Evolutionary conservation across 192 early-diverging fungal species (phyloP).

Genomic region (Backusella sp.): DNA sequence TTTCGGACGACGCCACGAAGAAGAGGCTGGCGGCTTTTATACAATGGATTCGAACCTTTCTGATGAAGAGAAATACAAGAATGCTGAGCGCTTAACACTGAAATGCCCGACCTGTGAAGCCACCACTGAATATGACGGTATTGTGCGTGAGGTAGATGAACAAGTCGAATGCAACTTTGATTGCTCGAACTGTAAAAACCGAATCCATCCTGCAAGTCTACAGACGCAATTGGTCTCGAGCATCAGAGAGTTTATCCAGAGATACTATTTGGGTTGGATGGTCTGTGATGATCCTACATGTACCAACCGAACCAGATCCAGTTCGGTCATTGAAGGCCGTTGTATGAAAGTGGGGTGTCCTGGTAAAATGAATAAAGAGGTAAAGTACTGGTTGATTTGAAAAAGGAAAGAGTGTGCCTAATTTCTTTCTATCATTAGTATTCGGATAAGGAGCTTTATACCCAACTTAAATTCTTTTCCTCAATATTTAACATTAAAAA

Average conservation of each 20-base stretch:
- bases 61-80: conserved; percentile 74
- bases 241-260: conserved; percentile 66
- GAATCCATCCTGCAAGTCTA: conserved; percentile 48
- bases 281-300: conserved; percentile 84
- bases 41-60: conserved; percentile 76
- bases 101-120: conserved; percentile 63
- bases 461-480: conserved; percentile 79
- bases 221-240: conserved; percentile 59
- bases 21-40: conserved; percentile 52
- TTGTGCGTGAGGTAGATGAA: conserved; percentile 24
- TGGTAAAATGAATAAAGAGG: conserved; percentile 65
- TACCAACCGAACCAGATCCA: conserved; percentile 56
- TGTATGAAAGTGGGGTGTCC: conserved; percentile 69
- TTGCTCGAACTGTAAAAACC: conserved; percentile 57
- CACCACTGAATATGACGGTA: conserved; percentile 41
- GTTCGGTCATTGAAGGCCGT: conserved; percentile 67
- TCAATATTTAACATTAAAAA: conserved; percentile 65
- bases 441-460: conserved; percentile 73
- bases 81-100: conserved; percentile 61
- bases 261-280: conserved; percentile 73
- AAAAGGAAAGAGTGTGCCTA: too few species aligned
- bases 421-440: conserved; percentile 47
- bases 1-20: background rate
- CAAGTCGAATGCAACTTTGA: conserved; percentile 34
- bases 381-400: conserved; percentile 24